Conservation (phyloP, 129 eudicot genomes). For the Apium graveolens region DNA sequence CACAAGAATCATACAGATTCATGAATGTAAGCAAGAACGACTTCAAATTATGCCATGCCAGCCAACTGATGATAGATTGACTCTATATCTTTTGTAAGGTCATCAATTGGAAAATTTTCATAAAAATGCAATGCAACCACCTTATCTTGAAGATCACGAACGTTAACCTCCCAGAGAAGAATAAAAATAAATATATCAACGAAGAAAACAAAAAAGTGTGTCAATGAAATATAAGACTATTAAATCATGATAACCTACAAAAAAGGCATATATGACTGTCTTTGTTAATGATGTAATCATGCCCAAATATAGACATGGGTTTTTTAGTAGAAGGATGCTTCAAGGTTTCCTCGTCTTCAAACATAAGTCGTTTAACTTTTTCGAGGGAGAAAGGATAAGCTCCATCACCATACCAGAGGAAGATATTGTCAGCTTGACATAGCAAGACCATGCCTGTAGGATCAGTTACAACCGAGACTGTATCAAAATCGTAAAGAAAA, state of each 20-base stretch:
- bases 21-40: neutral
- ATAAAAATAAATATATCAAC: no score
- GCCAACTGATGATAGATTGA: neutral
- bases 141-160: neutral
- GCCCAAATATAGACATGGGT: neutral
- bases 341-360: no score
- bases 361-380: no score
- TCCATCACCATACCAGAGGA: no score
- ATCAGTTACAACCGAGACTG: neutral
- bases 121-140: neutral
- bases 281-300: neutral
- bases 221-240: neutral
- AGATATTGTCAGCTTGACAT: no score
- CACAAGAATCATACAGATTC: neutral
- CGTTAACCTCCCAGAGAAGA: neutral
- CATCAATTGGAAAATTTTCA: neutral
- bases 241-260: neutral
- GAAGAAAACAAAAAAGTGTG: neutral
- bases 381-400: no score
- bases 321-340: no score
- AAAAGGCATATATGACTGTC: neutral
- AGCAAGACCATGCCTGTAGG: neutral
- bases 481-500: no score
- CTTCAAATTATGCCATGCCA: neutral
- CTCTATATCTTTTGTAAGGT: neutral